Percentiles rank a stretch among this genome's conserved stretches.
These are phyloP conservation scores for Tympanopsis confertula DNA, from an alignment of 2,329 filamentous ascomycete genomes.

Conservation along the genomic window DNA sequence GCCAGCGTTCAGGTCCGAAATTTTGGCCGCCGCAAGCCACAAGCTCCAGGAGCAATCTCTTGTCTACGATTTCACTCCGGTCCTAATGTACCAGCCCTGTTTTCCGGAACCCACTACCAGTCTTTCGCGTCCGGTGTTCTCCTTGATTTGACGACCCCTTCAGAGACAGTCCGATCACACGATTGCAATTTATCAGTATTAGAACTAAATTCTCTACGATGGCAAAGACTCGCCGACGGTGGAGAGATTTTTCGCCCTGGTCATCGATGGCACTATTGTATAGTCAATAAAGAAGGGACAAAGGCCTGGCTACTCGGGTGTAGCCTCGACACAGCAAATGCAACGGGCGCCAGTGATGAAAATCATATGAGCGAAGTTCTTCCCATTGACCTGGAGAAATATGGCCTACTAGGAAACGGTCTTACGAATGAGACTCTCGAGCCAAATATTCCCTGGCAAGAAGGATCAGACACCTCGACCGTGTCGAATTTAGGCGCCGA, in stretches of 20 bases:
- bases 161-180: conserved; percentile 71
- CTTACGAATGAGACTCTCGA: conserved; percentile 20
- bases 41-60: conserved; percentile 80
- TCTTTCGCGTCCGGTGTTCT: conserved; percentile 86
- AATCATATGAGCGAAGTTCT: conserved; percentile 84
- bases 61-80: conserved; percentile 83
- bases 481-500: conserved; percentile 70
- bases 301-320: conserved; percentile 96
- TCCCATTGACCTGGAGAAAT: conserved; percentile 82
- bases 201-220: conserved; percentile 75
- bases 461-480: conserved; percentile 37
- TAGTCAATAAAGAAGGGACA: conserved; percentile 85
- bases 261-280: conserved; percentile 98
- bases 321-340: conserved; percentile 64
- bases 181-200: conserved; percentile 86
- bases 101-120: conserved; percentile 88
- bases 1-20: conserved; percentile 56
- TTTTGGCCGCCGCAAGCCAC: conserved; percentile 55
- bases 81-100: conserved; percentile 74
- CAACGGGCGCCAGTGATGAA: conserved; percentile 67
- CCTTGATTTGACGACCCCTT: conserved; percentile 87
- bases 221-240: conserved; percentile 91
- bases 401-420: conserved; percentile 79
- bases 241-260: conserved; percentile 82
- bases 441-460: conserved; percentile 50